Evolutionary conservation across 1,284 basidiomycete species (phyloP).

Genomic region (Moesziomyces globuligerus): DNA sequence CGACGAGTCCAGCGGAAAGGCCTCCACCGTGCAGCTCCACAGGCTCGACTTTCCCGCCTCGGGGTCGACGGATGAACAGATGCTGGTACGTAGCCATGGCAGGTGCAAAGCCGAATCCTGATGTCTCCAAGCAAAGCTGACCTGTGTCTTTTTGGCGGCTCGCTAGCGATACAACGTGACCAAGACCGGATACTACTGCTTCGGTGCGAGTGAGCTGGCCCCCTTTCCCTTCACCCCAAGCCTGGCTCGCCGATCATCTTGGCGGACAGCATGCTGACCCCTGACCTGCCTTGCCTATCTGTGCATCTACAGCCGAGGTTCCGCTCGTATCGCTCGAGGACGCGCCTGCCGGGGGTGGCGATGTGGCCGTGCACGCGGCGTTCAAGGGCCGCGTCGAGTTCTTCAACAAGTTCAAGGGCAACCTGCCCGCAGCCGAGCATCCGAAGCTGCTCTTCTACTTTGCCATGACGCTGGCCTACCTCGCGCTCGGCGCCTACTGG

Average conservation of each 20-base stretch:
- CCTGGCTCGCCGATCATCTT: not conserved
- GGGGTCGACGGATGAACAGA: slow-evolving; percentile 15
- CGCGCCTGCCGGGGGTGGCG: slow-evolving; percentile 1
- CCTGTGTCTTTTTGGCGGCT: not conserved
- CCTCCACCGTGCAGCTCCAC: slow-evolving; percentile 38
- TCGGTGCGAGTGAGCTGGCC: slow-evolving; percentile 73
- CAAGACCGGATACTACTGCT: slow-evolving; percentile 93
- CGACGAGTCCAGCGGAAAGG: slow-evolving; percentile 35
- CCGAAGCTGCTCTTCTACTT: slow-evolving; percentile 98
- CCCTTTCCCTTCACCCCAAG: not conserved
- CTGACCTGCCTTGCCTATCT: not conserved
- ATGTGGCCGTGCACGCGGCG: slow-evolving; percentile 73
- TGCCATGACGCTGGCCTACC: slow-evolving; percentile 81
- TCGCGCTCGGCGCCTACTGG: slow-evolving; percentile 78
- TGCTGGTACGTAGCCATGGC: slow-evolving; percentile 16
- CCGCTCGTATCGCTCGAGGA: slow-evolving; percentile 77
- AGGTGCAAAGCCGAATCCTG: too few relatives aligned
- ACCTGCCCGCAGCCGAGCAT: slow-evolving; percentile 91
- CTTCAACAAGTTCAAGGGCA: slow-evolving; percentile 86
- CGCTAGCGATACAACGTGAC: slow-evolving; percentile 75
- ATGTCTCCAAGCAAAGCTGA: not conserved
- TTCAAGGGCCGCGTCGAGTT: slow-evolving; percentile 86
- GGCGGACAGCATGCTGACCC: not conserved
- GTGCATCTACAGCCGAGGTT: slow-evolving; percentile 75
- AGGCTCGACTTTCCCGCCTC: slow-evolving; percentile 50